Evolutionary conservation across 2,329 filamentous ascomycete genomes (phyloP).

Genomic region (Acrocalymma vagum): DNA sequence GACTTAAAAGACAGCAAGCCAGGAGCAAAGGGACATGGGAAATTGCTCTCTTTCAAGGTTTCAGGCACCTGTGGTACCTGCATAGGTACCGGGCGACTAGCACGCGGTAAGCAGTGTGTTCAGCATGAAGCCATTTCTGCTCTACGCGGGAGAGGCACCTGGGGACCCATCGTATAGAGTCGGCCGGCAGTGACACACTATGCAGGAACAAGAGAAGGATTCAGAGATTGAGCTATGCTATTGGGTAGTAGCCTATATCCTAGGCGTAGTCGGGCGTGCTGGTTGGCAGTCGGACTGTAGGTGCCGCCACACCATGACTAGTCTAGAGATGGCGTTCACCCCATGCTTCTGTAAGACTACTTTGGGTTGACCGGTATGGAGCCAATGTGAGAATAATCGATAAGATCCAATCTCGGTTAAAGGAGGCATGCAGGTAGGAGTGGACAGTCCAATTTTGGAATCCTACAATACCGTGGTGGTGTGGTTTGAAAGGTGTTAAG

Average conservation of each 20-base stretch:
- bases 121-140: slow-evolving; percentile 33
- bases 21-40: slow-evolving; percentile 35
- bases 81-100: slow-evolving; percentile 29
- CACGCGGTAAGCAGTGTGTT: slow-evolving; percentile 26
- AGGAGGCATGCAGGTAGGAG: slow-evolving; percentile 5
- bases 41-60: slow-evolving; percentile 32
- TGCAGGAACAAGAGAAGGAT: slow-evolving; percentile 30
- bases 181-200: slow-evolving; percentile 13
- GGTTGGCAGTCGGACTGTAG: slow-evolving; percentile 18
- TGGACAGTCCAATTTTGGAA: slow-evolving; percentile 9
- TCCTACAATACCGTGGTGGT: too few relatives aligned
- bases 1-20: slow-evolving; percentile 27
- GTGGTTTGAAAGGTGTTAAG: too few relatives aligned
- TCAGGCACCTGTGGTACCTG: slow-evolving; percentile 32
- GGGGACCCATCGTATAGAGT: slow-evolving; percentile 14
- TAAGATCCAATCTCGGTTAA: slow-evolving; percentile 36
- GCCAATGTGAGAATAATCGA: slow-evolving; percentile 20
- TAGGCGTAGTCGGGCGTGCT: slow-evolving; percentile 25
- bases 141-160: slow-evolving; percentile 25
- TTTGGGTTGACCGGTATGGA: slow-evolving; percentile 31
- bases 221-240: slow-evolving; percentile 5
- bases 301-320: slow-evolving; percentile 25
- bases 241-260: slow-evolving; percentile 23
- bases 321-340: slow-evolving; percentile 22
- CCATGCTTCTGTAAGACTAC: slow-evolving; percentile 23